These are phyloP conservation scores for Malassezia japonica DNA, from an alignment of 1,284 basidiomycete species.

Conservation along the genomic window DNA sequence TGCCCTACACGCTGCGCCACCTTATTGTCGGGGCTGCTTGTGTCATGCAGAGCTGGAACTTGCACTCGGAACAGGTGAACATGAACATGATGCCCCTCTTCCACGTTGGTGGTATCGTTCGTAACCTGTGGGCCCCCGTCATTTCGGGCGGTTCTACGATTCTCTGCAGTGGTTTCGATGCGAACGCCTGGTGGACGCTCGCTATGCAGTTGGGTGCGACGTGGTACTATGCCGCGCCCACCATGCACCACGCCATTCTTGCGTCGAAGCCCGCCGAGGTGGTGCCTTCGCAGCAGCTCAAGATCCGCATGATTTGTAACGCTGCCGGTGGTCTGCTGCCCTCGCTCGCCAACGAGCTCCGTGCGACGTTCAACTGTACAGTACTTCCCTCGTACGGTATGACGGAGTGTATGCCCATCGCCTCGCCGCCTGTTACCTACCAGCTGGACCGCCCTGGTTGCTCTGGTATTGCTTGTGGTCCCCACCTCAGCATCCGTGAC, in stretches of 20 bases:
- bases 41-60: conserved; percentile 45
- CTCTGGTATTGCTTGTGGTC: conserved; percentile 46
- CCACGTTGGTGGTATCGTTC: conserved; percentile 48
- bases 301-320: conserved; percentile 47
- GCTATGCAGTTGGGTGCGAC: conserved; percentile 44
- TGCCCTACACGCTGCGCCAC: conserved; percentile 45
- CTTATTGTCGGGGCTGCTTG: conserved; percentile 46
- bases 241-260: conserved; percentile 48
- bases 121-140: conserved; percentile 46
- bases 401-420: conserved; percentile 49
- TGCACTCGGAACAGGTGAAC: conserved; percentile 43
- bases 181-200: conserved; percentile 45
- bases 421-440: conserved; percentile 46
- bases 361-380: conserved; percentile 42
- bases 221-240: conserved; percentile 48
- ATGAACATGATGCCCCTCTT: conserved; percentile 50
- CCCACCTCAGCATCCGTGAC: conserved; percentile 45
- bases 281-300: conserved; percentile 30
- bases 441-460: conserved; percentile 47
- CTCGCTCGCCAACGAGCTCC: conserved; percentile 44
- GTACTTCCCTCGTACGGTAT: conserved; percentile 48
- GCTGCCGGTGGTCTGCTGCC: conserved; percentile 47
- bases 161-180: conserved; percentile 47
- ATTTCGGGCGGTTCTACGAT: conserved; percentile 46
- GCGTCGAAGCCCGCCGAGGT: conserved; percentile 40